A percentile compares a stretch with the other conserved stretches of the same genome.
These are phyloP conservation scores for Aureobasidium namibiae DNA, from an alignment of 2,329 filamentous ascomycete species.

Conservation along the genomic window DNA sequence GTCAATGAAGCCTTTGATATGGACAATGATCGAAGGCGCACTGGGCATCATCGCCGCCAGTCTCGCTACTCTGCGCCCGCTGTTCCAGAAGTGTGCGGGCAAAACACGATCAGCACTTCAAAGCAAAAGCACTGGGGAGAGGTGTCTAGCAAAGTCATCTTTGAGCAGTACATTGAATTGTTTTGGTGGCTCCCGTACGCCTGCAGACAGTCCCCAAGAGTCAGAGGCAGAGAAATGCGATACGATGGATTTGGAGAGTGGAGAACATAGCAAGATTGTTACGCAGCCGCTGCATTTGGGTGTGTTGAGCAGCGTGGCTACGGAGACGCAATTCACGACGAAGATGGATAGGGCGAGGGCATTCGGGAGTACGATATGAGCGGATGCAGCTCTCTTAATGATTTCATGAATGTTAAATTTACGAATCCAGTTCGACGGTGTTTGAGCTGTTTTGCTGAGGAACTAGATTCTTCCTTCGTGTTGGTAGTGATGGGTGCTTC, in stretches of 20 bases:
- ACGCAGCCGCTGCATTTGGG: neutral
- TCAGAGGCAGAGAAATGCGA: neutral
- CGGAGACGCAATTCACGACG: neutral
- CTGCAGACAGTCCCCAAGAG: neutral
- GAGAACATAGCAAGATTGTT: neutral
- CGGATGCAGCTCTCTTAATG: no score
- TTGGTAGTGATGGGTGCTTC: neutral
- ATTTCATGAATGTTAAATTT: neutral
- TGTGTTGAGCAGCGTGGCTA: neutral
- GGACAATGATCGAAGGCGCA: conserved; percentile 25
- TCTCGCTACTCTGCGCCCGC: conserved; percentile 25
- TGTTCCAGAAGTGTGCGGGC: conserved; percentile 21
- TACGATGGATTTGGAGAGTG: neutral
- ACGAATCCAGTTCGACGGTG: neutral
- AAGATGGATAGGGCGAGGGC: neutral
- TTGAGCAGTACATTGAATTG: neutral
- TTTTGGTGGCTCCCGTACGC: neutral
- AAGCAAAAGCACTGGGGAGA: neutral
- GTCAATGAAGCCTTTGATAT: conserved; percentile 14
- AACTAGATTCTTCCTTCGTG: neutral
- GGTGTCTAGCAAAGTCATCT: neutral
- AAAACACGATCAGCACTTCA: neutral
- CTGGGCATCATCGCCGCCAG: conserved; percentile 27
- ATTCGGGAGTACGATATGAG: neutral
- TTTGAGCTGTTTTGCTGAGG: neutral